Conservation (phyloP, 2,329 filamentous ascomycete species). For the Incumbomyces delicatus region DNA sequence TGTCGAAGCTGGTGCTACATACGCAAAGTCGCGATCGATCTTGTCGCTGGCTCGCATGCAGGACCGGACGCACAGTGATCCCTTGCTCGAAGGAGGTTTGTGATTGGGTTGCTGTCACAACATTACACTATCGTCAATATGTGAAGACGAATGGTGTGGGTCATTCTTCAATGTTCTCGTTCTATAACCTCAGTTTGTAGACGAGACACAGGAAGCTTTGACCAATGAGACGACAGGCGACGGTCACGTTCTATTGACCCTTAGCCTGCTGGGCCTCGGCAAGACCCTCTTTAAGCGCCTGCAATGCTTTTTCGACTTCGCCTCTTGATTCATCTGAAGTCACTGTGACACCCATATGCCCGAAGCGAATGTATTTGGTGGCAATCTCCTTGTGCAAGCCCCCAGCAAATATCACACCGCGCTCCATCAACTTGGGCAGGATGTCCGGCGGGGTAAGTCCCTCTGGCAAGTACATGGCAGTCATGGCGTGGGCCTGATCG, state of each 20-base stretch:
- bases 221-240: no score
- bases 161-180: no score
- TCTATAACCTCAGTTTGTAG: no score
- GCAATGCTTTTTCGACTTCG: conserved; percentile 76
- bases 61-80: no score
- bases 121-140: no score
- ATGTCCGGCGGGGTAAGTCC: conserved; percentile 70
- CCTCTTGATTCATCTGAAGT: conserved; percentile 70
- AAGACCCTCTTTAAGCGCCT: conserved; percentile 65
- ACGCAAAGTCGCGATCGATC: no score
- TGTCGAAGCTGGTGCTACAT: no score
- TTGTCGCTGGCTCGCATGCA: no score
- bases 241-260: conserved; percentile 19
- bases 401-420: conserved; percentile 86
- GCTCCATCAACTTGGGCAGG: conserved; percentile 72
- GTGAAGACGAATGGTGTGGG: no score
- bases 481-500: conserved; percentile 96
- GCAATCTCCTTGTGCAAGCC: conserved; percentile 95
- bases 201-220: no score
- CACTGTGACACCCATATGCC: conserved; percentile 94
- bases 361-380: conserved; percentile 85
- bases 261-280: conserved; percentile 60
- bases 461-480: conserved; percentile 89
- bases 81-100: no score
- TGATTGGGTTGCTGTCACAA: no score